Evolutionary conservation across 108 stramenopile species (phyloP).

Genomic region (Cylindrotheca fusiformis): DNA sequence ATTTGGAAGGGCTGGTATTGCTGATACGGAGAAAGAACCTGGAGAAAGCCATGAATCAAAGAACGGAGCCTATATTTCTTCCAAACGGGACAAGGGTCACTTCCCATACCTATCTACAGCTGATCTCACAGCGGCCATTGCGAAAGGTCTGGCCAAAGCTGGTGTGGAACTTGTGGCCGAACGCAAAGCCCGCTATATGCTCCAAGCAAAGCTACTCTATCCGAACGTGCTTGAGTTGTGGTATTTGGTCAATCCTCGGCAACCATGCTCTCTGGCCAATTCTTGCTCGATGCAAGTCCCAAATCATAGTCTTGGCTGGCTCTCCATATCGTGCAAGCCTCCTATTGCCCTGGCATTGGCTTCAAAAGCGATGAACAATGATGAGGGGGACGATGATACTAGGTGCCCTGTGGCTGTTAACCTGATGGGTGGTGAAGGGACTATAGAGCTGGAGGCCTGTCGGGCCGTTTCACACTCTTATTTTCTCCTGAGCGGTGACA

Average conservation of each 20-base stretch:
- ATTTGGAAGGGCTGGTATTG: conserved; percentile 7
- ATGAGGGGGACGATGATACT: background rate
- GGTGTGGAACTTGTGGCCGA: conserved; percentile 13
- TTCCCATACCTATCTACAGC: conserved; percentile 31
- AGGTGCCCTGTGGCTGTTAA: conserved; percentile 21
- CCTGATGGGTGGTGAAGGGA: conserved; percentile 49
- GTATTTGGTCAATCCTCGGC: conserved; percentile 33
- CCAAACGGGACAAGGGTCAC: conserved; percentile 27
- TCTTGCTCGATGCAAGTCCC: conserved; percentile 19
- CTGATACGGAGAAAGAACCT: background rate
- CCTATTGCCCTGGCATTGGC: conserved; percentile 29
- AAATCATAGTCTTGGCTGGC: conserved; percentile 49
- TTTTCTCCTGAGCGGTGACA: conserved; percentile 40
- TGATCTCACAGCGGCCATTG: conserved; percentile 19
- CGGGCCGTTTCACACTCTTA: conserved; percentile 7
- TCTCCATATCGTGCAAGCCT: conserved; percentile 41
- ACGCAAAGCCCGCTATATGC: conserved; percentile 10
- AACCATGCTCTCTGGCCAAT: conserved; percentile 36
- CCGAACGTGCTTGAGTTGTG: conserved; percentile 26
- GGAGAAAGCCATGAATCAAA: background rate
- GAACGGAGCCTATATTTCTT: conserved; percentile 1
- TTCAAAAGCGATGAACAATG: background rate
- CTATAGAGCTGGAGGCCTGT: conserved; percentile 38
- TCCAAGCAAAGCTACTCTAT: conserved; percentile 19
- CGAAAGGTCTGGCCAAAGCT: conserved; percentile 14